phyloP scores from a whole-genome alignment of 1,284 basidiomycete species.

The Kalmanozyma brasiliensis region DNA sequence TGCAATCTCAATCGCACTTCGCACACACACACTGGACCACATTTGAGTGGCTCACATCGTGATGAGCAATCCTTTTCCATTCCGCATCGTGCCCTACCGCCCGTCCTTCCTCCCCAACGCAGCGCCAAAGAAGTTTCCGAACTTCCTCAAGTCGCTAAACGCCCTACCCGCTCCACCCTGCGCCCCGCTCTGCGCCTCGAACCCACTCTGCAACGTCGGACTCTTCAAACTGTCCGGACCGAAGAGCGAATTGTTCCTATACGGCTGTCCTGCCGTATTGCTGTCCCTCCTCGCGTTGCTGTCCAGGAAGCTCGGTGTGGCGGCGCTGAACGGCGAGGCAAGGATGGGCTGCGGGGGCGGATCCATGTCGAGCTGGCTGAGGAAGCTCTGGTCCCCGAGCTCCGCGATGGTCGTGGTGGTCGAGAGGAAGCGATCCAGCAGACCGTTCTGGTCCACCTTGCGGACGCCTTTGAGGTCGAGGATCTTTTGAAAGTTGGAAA shows the following conservation, averaged over 20 bases:
- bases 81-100: slow-evolving; percentile 4
- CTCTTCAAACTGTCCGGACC: slow-evolving; percentile 25
- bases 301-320: slow-evolving; percentile 39
- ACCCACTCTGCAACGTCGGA: slow-evolving; percentile 10
- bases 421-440: slow-evolving; percentile 89
- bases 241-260: slow-evolving; percentile 25
- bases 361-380: slow-evolving; percentile 89
- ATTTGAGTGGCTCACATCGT: background rate
- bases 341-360: slow-evolving; percentile 68
- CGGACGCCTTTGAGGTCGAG: slow-evolving; percentile 86
- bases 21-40: background rate
- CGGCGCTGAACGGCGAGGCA: slow-evolving; percentile 38
- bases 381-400: slow-evolving; percentile 44
- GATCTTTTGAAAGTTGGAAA: slow-evolving; percentile 80
- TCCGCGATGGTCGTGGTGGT: slow-evolving; percentile 7
- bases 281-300: slow-evolving; percentile 20
- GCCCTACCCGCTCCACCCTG: slow-evolving; percentile 38
- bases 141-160: slow-evolving; percentile 59
- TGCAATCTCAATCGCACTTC: background rate
- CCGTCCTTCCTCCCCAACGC: slow-evolving; percentile 54
- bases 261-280: slow-evolving; percentile 12
- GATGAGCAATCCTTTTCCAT: background rate
- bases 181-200: slow-evolving; percentile 15
- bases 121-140: slow-evolving; percentile 61
- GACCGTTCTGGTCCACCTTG: slow-evolving; percentile 83